Evolutionary conservation across 2,329 filamentous ascomycete genomes (phyloP).

Genomic region (Hymenoscyphus scutula): DNA sequence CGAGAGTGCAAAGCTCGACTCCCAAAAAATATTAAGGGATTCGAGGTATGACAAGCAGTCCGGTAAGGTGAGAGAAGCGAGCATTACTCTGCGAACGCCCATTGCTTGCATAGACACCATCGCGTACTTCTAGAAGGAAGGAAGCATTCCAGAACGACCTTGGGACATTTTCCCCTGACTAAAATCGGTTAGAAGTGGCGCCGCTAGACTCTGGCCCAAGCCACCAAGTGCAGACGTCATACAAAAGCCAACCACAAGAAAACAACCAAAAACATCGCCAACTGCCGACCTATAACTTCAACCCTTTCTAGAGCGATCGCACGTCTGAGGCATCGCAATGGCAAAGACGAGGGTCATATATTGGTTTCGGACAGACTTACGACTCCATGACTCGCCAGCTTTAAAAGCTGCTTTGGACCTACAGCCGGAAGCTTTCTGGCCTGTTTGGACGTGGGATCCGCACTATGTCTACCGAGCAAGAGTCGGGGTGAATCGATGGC

Average conservation of each 20-base stretch:
- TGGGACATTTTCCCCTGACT: not conserved
- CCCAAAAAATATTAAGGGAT: too few species aligned
- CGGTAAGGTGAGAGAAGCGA: too few species aligned
- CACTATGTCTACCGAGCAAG: slow-evolving; percentile 74
- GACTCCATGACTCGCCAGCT: slow-evolving; percentile 74
- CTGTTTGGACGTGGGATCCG: slow-evolving; percentile 78
- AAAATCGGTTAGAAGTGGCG: not conserved
- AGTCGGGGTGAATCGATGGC: slow-evolving; percentile 71
- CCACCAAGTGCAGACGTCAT: slow-evolving; percentile 3
- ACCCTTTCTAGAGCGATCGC: not conserved
- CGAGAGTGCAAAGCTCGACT: too few species aligned
- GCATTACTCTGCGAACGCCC: too few species aligned
- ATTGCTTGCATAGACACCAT: too few species aligned
- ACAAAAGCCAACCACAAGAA: not conserved
- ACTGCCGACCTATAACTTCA: not conserved
- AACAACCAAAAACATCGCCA: not conserved
- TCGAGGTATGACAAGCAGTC: too few species aligned
- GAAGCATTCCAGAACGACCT: not conserved
- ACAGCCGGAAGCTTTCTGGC: slow-evolving; percentile 66
- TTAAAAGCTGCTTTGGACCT: slow-evolving; percentile 69
- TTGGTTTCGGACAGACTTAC: slow-evolving; percentile 77
- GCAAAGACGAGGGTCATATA: slow-evolving; percentile 58
- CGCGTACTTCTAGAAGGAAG: not conserved
- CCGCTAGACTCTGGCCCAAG: not conserved
- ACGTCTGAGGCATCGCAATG: not conserved